Evolutionary conservation across 208 protist species (phyloP).

Genomic region (Crithidia mellificae): DNA sequence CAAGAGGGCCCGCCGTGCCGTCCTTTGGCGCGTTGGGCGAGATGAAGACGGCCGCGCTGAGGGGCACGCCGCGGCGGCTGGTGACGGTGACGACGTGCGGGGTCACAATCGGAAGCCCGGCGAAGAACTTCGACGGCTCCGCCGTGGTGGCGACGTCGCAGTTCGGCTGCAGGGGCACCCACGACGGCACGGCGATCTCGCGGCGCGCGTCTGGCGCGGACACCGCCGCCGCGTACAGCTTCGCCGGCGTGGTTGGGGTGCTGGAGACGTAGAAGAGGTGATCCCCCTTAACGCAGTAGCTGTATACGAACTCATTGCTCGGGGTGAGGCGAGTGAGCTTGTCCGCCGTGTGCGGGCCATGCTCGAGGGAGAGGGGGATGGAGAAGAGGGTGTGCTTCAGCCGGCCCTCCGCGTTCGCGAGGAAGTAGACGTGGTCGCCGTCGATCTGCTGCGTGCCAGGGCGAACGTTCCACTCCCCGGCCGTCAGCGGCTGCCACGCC

Average conservation of each 20-base stretch:
- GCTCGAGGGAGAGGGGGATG: conserved; percentile 34
- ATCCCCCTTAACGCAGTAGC: conserved; percentile 42
- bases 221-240: conserved; percentile 44
- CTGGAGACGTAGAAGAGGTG: conserved; percentile 61
- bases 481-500: conserved; percentile 65
- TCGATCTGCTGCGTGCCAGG: conserved; percentile 24
- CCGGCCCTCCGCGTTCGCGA: conserved; percentile 62
- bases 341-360: conserved; percentile 22
- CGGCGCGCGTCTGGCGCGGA: conserved; percentile 17
- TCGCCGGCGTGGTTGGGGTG: conserved; percentile 39
- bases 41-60: conserved; percentile 72
- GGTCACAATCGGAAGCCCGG: conserved; percentile 37
- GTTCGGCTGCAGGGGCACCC: conserved; percentile 8
- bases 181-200: conserved; percentile 15
- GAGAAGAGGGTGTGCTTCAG: conserved; percentile 60
- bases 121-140: conserved; percentile 20
- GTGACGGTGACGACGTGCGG: conserved; percentile 58
- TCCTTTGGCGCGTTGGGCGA: conserved; percentile 31
- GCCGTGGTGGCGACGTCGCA: conserved; percentile 4
- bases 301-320: conserved; percentile 57
- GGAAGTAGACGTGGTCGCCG: conserved; percentile 52
- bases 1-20: conserved; percentile 52
- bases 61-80: conserved; percentile 67
- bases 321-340: conserved; percentile 48
- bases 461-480: conserved; percentile 72